Conservation (phyloP, 495 filamentous ascomycete species). For the Aspergillus sclerotiicarbonarius region DNA sequence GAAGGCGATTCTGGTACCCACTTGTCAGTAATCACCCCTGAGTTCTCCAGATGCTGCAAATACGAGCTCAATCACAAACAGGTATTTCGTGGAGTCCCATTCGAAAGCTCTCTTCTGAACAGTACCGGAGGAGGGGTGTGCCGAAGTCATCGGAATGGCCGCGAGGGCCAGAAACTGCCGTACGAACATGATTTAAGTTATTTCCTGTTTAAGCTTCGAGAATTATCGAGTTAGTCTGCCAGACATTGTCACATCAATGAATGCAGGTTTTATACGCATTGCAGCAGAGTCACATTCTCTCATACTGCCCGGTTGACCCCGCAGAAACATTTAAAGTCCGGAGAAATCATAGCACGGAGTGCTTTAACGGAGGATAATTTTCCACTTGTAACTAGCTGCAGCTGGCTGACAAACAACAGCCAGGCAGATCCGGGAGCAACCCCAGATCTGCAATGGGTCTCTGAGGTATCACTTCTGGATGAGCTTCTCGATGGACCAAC, state of each 20-base stretch:
- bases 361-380: conserved; percentile 20
- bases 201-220: neutral
- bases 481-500: neutral
- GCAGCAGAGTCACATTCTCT: neutral
- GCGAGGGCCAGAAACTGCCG: conserved; percentile 9
- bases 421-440: neutral
- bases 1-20: conserved; percentile 41
- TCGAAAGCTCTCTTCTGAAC: conserved; percentile 20
- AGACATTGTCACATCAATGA: neutral
- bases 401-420: neutral
- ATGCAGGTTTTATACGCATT: conserved; percentile 4
- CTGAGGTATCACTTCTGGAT: neutral
- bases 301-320: conserved; percentile 18
- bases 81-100: conserved; percentile 30
- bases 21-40: neutral
- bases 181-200: conserved; percentile 8
- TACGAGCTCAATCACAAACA: conserved; percentile 24
- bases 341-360: conserved; percentile 6
- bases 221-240: neutral
- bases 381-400: conserved; percentile 11
- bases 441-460: too few relatives aligned
- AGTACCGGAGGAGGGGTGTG: conserved; percentile 4
- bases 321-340: neutral
- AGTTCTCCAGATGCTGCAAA: neutral
- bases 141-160: conserved; percentile 4